Conservation (phyloP, 1,284 basidiomycete genomes). For the Rhizoctonia solani region DNA sequence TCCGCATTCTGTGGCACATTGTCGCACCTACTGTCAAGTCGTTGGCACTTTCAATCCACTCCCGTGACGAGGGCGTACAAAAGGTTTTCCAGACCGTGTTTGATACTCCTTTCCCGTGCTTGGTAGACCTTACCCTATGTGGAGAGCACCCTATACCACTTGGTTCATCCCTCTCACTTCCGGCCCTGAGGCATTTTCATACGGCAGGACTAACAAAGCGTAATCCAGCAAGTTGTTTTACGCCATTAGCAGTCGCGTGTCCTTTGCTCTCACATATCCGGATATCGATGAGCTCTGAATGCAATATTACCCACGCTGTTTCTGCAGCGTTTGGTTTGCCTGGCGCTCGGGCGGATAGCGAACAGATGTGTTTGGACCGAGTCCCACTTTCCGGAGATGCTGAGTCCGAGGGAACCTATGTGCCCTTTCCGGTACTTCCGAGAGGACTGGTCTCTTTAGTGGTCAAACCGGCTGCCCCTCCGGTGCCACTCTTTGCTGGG, state of each 20-base stretch:
- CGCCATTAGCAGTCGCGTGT: conserved; percentile 3
- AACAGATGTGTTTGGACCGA: conserved; percentile 24
- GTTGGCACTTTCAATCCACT: neutral
- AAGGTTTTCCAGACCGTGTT: conserved; percentile 22
- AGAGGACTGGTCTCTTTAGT: conserved; percentile 1
- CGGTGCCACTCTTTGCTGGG: conserved; percentile 11
- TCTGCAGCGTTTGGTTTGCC: conserved; percentile 19
- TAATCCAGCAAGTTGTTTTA: conserved; percentile 27
- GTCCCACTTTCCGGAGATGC: neutral
- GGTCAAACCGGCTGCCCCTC: conserved; percentile 20
- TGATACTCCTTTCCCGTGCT: conserved; percentile 11
- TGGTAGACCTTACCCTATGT: conserved; percentile 15
- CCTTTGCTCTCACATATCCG: conserved; percentile 24
- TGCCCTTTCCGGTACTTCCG: conserved; percentile 14
- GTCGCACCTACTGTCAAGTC: neutral
- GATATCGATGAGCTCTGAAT: conserved; percentile 22
- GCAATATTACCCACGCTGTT: conserved; percentile 14
- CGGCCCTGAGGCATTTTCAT: conserved; percentile 9
- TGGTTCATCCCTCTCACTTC: neutral
- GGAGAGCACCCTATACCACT: conserved; percentile 14
- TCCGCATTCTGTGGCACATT: conserved; percentile 9
- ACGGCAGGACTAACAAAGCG: conserved; percentile 1
- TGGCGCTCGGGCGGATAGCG: conserved; percentile 3
- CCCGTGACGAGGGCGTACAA: neutral
- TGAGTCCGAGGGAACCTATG: neutral